These are phyloP conservation scores for Mycena haematopus DNA, from an alignment of 768 basidiomycete genomes.

Conservation along the genomic window DNA sequence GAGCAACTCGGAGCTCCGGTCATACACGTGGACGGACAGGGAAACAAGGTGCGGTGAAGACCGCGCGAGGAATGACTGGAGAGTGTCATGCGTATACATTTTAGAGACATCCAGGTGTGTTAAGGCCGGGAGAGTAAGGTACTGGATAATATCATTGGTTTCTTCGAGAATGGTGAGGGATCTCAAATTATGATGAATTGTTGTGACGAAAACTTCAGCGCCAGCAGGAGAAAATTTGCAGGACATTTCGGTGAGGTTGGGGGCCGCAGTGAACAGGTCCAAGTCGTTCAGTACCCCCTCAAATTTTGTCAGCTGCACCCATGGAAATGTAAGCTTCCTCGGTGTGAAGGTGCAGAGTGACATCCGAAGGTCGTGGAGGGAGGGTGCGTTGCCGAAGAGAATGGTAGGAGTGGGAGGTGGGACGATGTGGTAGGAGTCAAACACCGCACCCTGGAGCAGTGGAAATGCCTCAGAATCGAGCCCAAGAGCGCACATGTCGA, in stretches of 20 bases:
- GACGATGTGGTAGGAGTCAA: neutral
- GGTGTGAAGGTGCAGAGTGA: no score
- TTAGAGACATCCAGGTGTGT: neutral
- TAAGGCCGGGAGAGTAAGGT: neutral
- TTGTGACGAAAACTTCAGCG: neutral
- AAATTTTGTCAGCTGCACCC: conserved; percentile 8
- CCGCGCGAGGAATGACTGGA: neutral
- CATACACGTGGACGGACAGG: neutral
- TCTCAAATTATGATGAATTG: neutral
- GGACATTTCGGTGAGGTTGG: neutral
- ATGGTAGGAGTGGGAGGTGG: neutral
- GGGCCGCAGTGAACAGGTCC: neutral
- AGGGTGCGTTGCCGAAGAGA: conserved; percentile 2
- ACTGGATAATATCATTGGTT: neutral
- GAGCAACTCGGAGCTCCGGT: neutral
- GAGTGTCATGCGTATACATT: neutral
- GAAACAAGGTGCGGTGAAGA: neutral
- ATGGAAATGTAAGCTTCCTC: neutral
- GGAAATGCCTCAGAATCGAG: conserved; percentile 5
- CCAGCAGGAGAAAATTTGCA: neutral
- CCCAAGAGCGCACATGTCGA: neutral
- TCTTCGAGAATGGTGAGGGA: neutral
- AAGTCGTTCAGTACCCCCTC: neutral
- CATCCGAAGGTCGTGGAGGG: neutral
- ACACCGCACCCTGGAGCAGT: neutral